These are phyloP conservation scores for Onygenales sp. DNA, from an alignment of 2,329 filamentous ascomycete genomes.

Conservation along the genomic window DNA sequence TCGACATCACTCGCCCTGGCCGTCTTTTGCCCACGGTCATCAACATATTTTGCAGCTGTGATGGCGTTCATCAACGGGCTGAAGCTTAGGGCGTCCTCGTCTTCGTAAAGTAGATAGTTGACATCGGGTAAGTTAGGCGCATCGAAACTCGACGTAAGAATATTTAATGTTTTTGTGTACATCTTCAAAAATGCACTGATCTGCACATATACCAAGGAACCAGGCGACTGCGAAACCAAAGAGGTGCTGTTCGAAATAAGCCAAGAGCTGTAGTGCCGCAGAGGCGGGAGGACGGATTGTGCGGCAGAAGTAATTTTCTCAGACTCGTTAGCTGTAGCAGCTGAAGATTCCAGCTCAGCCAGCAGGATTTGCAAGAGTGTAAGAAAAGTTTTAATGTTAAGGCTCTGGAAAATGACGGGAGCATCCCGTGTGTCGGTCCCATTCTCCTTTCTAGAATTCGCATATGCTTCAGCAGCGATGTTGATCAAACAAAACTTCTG, in stretches of 20 bases:
- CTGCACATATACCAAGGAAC: constrained; percentile 46
- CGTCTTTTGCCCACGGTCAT: constrained; percentile 37
- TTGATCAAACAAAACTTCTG: constrained; percentile 79
- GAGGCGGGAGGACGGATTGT: constrained; percentile 52
- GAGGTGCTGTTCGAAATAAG: constrained; percentile 47
- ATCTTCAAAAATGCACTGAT: constrained; percentile 56
- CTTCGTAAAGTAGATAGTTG: constrained; percentile 58
- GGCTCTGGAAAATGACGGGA: constrained; percentile 55
- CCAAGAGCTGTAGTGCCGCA: constrained; percentile 63
- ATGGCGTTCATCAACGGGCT: constrained; percentile 46
- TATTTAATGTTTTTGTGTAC: constrained; percentile 53
- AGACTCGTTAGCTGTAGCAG: constrained; percentile 35
- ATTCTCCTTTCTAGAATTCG: constrained; percentile 47
- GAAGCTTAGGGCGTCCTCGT: constrained; percentile 58
- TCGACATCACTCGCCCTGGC: constrained; percentile 42
- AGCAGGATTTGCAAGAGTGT: constrained; percentile 61
- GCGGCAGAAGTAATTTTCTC: constrained; percentile 48
- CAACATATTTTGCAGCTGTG: constrained; percentile 44
- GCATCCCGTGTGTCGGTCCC: constrained; percentile 30
- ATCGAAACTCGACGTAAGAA: constrained; percentile 51
- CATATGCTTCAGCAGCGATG: constrained; percentile 71
- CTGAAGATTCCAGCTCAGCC: constrained; percentile 56
- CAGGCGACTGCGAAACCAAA: constrained; percentile 44
- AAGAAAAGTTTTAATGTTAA: constrained; percentile 71
- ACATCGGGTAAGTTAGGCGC: constrained; percentile 46